phyloP scores from a whole-genome alignment of 163 green algal species.

The Chloroidium sp. region DNA sequence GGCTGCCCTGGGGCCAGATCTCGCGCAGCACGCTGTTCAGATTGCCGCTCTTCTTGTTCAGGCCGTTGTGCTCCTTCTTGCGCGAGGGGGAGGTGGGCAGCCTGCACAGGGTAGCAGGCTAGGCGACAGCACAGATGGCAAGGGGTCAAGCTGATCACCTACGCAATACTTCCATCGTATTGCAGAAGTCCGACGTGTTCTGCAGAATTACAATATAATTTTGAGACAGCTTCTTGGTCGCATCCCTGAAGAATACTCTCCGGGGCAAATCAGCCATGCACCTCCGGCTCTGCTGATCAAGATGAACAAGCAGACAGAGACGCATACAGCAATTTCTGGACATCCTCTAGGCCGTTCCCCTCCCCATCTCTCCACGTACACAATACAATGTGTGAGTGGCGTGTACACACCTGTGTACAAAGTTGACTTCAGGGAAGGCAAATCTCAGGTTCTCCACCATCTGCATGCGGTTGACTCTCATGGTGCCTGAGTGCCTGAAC shows the following conservation, averaged over 20 bases:
- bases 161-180: background rate
- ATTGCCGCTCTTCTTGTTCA: slow-evolving; percentile 13
- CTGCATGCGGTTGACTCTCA: background rate
- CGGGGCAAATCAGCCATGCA: too few species aligned
- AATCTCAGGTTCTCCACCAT: background rate
- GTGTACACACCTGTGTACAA: background rate
- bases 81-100: background rate
- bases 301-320: too few species aligned
- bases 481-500: background rate
- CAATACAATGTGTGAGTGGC: background rate
- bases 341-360: background rate
- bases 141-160: too few species aligned
- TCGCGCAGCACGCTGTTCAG: slow-evolving; percentile 11
- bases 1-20: slow-evolving; percentile 5
- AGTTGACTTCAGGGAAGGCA: background rate
- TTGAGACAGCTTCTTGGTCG: too few species aligned
- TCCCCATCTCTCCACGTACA: too few species aligned
- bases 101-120: background rate
- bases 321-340: background rate
- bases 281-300: too few species aligned
- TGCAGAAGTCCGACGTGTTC: background rate
- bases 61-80: background rate
- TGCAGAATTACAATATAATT: too few species aligned
- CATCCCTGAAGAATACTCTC: too few species aligned
- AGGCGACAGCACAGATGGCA: too few species aligned